Conservation (phyloP, 1,284 basidiomycete species). For the Ceratobasidium sp. region DNA sequence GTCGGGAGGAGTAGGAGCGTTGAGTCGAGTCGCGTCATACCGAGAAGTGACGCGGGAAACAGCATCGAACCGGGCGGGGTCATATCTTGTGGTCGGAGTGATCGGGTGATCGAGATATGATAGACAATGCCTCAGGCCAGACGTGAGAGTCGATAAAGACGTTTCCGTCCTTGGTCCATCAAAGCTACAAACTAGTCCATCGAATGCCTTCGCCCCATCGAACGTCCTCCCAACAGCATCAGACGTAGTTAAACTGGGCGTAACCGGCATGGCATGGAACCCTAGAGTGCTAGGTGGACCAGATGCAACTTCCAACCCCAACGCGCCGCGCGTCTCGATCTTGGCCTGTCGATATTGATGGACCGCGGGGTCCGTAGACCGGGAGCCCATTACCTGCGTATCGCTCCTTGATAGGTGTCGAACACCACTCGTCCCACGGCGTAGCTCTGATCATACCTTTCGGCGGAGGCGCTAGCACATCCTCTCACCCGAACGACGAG, state of each 20-base stretch:
- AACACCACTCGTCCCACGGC: background rate
- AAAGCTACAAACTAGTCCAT: too few species aligned
- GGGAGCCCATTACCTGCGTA: background rate
- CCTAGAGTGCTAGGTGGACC: background rate
- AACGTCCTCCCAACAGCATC: too few species aligned
- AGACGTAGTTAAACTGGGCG: too few species aligned
- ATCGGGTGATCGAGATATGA: background rate
- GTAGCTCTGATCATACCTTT: background rate
- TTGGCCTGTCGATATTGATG: background rate
- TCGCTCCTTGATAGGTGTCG: background rate
- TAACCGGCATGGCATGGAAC: background rate
- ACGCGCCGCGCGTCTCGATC: background rate
- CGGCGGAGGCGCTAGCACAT: background rate
- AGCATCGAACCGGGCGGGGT: background rate
- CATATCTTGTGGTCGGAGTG: background rate
- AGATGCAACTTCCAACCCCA: background rate
- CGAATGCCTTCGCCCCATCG: too few species aligned
- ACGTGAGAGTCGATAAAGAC: background rate
- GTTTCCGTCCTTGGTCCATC: background rate
- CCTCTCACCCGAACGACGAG: background rate
- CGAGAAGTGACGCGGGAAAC: background rate
- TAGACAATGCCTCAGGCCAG: background rate
- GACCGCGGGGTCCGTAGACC: background rate
- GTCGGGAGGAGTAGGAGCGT: background rate
- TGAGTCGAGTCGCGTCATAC: background rate